These are phyloP conservation scores for Cryptococcus sp. DNA, from an alignment of 1,284 basidiomycete genomes.

Conservation along the genomic window DNA sequence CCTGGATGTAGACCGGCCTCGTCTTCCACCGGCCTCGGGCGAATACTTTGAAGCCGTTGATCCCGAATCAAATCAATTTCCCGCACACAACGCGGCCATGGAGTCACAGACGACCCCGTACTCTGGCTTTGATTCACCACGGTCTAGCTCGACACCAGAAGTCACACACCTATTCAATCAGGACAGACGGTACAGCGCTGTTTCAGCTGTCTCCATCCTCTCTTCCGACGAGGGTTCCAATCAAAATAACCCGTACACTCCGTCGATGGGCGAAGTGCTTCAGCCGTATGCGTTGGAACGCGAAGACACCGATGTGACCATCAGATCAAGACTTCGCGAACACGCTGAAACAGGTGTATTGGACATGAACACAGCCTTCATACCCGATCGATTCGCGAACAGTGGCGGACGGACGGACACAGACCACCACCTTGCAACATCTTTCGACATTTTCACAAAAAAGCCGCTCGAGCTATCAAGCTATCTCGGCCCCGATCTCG, in stretches of 20 bases:
- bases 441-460: constrained; percentile 6
- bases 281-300: not conserved
- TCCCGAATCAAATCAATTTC: not conserved
- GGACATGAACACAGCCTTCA: not conserved
- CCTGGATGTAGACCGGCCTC: constrained; percentile 12
- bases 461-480: constrained; percentile 10
- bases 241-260: not conserved
- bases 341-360: not conserved
- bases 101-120: not conserved
- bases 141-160: constrained; percentile 15
- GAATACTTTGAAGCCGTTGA: constrained; percentile 12
- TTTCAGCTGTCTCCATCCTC: not conserved
- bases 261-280: not conserved
- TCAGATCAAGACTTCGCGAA: not conserved
- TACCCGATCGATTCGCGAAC: not conserved
- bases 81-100: constrained; percentile 1
- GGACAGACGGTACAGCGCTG: constrained; percentile 13
- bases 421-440: not conserved
- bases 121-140: constrained; percentile 8
- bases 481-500: constrained; percentile 21
- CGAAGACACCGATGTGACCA: not conserved
- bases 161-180: constrained; percentile 9
- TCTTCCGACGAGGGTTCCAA: constrained; percentile 1
- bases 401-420: not conserved
- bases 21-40: constrained; percentile 6